Base-by-base conservation (phyloP, 441 rosid species). In the Jatropha podagrica region DNA sequence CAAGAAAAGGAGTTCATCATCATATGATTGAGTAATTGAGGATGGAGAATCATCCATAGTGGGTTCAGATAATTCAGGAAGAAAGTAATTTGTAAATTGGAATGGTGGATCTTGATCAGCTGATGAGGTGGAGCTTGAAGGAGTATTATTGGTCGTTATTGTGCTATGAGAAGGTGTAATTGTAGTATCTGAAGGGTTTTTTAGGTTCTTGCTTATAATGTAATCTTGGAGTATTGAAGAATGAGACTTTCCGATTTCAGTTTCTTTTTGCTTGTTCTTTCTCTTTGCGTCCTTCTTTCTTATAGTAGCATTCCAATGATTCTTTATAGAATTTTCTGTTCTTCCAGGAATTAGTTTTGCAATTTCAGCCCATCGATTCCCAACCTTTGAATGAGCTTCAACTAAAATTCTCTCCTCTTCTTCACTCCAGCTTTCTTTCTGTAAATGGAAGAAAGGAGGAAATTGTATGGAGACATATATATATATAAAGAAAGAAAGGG, bases 291-390 rank as follows among this genome's bases (percentile, higher is more conserved):
- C 87, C 81, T 90, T 95, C 66, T 92, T 86, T 59, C 98, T 86
- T 73, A 86, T 92, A 0, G 98, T 92, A 3, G 98, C 96, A 56
- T 94, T 94, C 98, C 98, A 92, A 62, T 94, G 98, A 67, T 94
- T 94, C 84, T 94, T 94, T 56, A 91, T 90, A 10, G 97, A 76
- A 74, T 94, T 94, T 79, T 92, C 98, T 5, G 95, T 91, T 74
- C 98, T 86, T 72, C 97, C 97, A 4, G 87, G 92, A 62, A 94
- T 89, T 66, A 79, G 69, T 77, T 89, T 94, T 0, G 97, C 96
- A 7, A 94, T 94, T 85, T 90, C 97, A 1, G 98, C 98, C 98
- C 98, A 94, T 48, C 88, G 79, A 81, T 94, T 94, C 32, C 98
- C 97, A 10, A 92, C 82, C 32, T 81, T 89, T 4, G 73, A 78